Evolutionary conservation across 2,329 filamentous ascomycete species (phyloP).

Genomic region (Plectosphaerella cucumerina): DNA sequence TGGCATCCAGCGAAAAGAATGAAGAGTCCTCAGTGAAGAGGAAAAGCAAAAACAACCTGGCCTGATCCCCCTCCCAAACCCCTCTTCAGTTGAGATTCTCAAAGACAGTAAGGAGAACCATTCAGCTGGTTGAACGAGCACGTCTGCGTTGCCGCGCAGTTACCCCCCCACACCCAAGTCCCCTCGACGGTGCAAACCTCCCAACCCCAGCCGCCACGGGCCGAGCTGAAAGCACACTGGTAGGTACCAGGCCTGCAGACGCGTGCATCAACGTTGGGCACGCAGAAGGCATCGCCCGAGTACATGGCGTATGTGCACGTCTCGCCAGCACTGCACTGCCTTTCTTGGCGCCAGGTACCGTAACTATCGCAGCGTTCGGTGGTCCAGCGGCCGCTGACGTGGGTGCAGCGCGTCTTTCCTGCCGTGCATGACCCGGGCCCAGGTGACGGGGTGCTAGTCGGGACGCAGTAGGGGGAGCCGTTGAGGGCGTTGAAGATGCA

Average conservation of each 20-base stretch:
- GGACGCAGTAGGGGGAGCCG: conserved; percentile 8
- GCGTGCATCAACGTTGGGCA: neutral
- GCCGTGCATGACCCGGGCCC: neutral
- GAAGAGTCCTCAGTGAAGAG: no score
- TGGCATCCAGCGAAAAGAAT: no score
- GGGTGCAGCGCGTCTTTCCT: conserved; percentile 3
- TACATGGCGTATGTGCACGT: conserved; percentile 7
- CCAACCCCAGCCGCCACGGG: conserved; percentile 1
- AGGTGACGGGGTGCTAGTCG: neutral
- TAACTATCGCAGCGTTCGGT: conserved; percentile 4
- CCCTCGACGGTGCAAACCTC: conserved; percentile 3
- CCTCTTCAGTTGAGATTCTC: no score
- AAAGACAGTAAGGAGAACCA: conserved; percentile 1
- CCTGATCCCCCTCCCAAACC: no score
- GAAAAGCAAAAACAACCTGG: no score
- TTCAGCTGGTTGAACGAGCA: neutral
- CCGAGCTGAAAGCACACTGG: neutral
- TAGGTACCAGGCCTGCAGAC: conserved; percentile 3
- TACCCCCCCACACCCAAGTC: conserved; percentile 1
- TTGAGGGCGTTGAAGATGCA: conserved; percentile 11
- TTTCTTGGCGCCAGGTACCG: neutral
- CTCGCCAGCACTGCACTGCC: conserved; percentile 1
- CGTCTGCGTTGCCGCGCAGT: neutral
- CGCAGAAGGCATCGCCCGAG: conserved; percentile 7
- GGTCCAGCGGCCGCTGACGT: conserved; percentile 1